Conservation (phyloP, 2,329 filamentous ascomycete species). For the Aaosphaeria pasadenensis region DNA sequence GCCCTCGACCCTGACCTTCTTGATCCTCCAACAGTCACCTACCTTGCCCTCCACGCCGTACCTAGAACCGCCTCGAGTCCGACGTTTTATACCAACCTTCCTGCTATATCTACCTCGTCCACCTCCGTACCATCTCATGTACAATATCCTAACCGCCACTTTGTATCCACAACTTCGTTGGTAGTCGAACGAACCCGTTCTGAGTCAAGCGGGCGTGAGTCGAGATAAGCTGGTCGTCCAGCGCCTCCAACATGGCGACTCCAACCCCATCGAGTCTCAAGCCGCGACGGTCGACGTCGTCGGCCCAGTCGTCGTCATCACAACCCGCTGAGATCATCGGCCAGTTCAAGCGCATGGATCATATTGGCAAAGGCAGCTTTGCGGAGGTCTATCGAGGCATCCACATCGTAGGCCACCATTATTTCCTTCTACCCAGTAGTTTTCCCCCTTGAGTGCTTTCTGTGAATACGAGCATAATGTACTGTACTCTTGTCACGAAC, state of each 20-base stretch:
- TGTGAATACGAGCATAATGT: not conserved
- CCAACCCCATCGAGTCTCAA: conserved; percentile 25
- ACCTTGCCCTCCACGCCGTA: conserved; percentile 6
- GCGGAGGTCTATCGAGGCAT: conserved; percentile 88
- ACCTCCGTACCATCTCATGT: conserved; percentile 27
- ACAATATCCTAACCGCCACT: conserved; percentile 34
- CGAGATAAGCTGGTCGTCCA: conserved; percentile 23
- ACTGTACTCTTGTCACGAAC: not conserved
- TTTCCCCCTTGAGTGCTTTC: not conserved
- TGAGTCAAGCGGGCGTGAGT: conserved; percentile 6
- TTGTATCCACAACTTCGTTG: conserved; percentile 38
- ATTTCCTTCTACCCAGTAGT: not conserved
- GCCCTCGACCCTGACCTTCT: not conserved
- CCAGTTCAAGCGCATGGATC: conserved; percentile 76
- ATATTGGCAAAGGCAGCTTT: conserved; percentile 97
- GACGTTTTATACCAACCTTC: not conserved
- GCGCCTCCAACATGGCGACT: conserved; percentile 35
- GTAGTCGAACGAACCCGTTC: conserved; percentile 20
- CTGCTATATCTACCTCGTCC: not conserved
- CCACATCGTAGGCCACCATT: conserved; percentile 66
- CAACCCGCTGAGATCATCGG: conserved; percentile 54
- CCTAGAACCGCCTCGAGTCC: not conserved
- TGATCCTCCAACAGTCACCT: conserved; percentile 2
- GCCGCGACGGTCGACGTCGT: conserved; percentile 34
- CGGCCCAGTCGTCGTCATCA: conserved; percentile 32